Evolutionary conservation across 768 basidiomycete species (phyloP), one percentile per base, ranked within the genome.

Genomic region (Pilatotrama ljubarskyi): DNA sequence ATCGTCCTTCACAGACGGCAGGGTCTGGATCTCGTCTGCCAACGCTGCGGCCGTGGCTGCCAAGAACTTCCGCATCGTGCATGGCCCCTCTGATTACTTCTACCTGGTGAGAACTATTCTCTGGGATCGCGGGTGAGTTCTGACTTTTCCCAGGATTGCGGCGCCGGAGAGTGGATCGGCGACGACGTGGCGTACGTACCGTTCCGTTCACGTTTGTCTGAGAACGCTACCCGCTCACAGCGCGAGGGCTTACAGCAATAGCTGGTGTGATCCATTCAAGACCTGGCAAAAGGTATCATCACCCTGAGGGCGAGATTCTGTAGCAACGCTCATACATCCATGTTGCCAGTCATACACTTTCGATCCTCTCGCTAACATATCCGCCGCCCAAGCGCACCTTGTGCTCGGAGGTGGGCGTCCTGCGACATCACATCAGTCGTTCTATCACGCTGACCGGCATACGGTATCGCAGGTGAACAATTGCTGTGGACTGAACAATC

Each of bases 241-340:
- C 4, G 5, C 25, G 11, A 10, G 26, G 14, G 38, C 29, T 26
- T 20, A 61, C 41, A 80, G 83, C 5, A 84, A 83, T 60, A 85
- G 83, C 65, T 90, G 88, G 86, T 90, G 87, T 67, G 86, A 87
- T 65, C 87, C 88, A 0, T 90, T 86, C 83, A 90, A 90, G 72
- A 84, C 84, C 6, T 93, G 90, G 90, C 84, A 88, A 68, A 81
- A 84, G 73, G 87, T 88, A 55, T 15, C 29, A 10, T 32, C 29
- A 10, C n/a, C n/a, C n/a, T 36, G 9, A 20, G 20, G 5, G 42
- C 15, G 13, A 3, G 9, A 20, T 10, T 11, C n/a, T 24, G 7
- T 24, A 36, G 14, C 2, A 32, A 32, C n/a, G 29, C 64, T 56
- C 58, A 66, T 65, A 73, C 51, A n/a, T 58, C 68, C 44, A 70